Evolutionary conservation across 2,329 filamentous ascomycete species (phyloP).

Genomic region (Aspergillus sp.): DNA sequence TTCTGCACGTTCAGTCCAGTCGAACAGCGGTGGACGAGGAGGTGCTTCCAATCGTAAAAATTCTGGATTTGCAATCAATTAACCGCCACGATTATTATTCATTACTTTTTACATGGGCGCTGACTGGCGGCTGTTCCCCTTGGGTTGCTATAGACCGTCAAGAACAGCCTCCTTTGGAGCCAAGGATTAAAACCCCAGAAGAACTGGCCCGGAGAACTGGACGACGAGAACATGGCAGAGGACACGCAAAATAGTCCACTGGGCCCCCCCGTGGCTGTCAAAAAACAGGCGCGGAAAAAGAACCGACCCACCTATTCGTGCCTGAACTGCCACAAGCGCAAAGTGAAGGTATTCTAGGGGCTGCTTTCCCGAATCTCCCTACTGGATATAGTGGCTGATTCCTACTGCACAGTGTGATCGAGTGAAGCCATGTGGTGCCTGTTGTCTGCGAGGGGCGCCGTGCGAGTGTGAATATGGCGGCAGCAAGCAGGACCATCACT

Average conservation of each 20-base stretch:
- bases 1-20: no score
- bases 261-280: not conserved
- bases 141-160: no score
- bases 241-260: not conserved
- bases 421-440: conserved; percentile 24
- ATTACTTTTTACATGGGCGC: no score
- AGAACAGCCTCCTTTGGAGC: no score
- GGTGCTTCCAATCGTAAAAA: no score
- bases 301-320: conserved; percentile 24
- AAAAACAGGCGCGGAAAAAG: conserved; percentile 15
- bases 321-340: conserved; percentile 24
- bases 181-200: no score
- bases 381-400: not conserved
- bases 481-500: conserved; percentile 23
- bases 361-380: not conserved
- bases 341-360: conserved; percentile 21
- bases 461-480: conserved; percentile 25
- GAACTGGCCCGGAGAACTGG: not conserved
- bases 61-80: no score
- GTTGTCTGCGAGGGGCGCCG: conserved; percentile 22
- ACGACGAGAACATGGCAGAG: not conserved
- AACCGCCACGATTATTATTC: no score
- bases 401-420: conserved; percentile 19
- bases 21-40: no score
- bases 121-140: no score